These are phyloP conservation scores for Chlamydomonas sphaeroides DNA, from an alignment of 139 green algal genomes.

Conservation along the genomic window DNA sequence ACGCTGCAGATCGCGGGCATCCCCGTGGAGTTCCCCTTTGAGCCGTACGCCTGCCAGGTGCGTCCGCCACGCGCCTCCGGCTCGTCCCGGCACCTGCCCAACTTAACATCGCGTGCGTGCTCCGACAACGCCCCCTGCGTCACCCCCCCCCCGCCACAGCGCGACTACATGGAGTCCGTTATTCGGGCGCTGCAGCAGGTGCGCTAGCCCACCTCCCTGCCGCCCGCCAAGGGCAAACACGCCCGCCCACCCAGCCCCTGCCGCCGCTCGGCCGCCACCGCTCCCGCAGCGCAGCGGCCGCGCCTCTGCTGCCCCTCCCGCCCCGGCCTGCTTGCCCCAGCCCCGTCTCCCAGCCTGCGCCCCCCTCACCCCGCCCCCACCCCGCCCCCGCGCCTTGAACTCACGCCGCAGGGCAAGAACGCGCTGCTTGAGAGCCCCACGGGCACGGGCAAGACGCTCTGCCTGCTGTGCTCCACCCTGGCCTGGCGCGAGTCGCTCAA, in stretches of 20 bases:
- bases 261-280: too few species aligned
- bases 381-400: too few species aligned
- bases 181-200: slow-evolving; percentile 89
- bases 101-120: background rate
- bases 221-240: too few species aligned
- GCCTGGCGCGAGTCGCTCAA: slow-evolving; percentile 82
- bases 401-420: slow-evolving; percentile 84
- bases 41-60: slow-evolving; percentile 89
- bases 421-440: slow-evolving; percentile 95
- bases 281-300: too few species aligned
- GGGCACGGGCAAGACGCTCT: slow-evolving; percentile 97
- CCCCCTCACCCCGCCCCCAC: too few species aligned
- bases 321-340: too few species aligned
- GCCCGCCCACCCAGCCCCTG: too few species aligned
- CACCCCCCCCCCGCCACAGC: slow-evolving; percentile 42
- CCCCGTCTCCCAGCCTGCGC: too few species aligned
- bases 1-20: slow-evolving; percentile 63
- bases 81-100: background rate
- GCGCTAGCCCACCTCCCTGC: too few species aligned
- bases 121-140: too few species aligned
- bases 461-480: slow-evolving; percentile 94
- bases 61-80: too few species aligned
- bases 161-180: slow-evolving; percentile 92
- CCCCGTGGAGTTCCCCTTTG: slow-evolving; percentile 86
- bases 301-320: too few species aligned